Evolutionary conservation across 148 eudicot species (phyloP).

Genomic region (Silene uniflora): DNA sequence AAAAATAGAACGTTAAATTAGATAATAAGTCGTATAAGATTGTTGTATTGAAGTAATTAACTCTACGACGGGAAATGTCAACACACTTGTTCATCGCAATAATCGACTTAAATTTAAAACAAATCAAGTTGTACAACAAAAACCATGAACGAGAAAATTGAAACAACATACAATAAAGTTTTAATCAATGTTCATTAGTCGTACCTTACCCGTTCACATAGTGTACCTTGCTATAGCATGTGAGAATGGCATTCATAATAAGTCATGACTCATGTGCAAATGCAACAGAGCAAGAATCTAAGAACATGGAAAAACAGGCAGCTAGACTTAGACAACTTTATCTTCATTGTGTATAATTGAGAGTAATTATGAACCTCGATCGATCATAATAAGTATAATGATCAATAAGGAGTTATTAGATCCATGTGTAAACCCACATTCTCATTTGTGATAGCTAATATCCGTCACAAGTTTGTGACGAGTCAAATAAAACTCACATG

Average conservation of each 20-base stretch:
- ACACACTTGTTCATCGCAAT: too few relatives aligned
- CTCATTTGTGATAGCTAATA: too few relatives aligned
- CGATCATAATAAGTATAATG: not conserved
- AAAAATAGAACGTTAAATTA: not conserved
- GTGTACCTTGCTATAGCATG: not conserved
- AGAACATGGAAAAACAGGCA: constrained; percentile 6
- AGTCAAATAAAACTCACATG: too few relatives aligned
- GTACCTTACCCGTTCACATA: constrained; percentile 13
- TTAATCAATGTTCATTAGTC: not conserved
- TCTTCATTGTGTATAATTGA: not conserved
- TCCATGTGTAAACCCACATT: too few relatives aligned
- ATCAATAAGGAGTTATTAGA: too few relatives aligned
- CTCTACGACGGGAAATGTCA: too few relatives aligned
- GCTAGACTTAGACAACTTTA: not conserved
- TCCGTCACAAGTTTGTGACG: too few relatives aligned
- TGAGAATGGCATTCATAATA: not conserved
- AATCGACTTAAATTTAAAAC: too few relatives aligned
- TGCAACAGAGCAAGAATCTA: constrained; percentile 18
- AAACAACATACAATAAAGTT: not conserved
- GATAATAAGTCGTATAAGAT: not conserved
- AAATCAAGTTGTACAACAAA: too few relatives aligned
- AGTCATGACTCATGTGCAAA: constrained; percentile 11
- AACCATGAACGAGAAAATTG: too few relatives aligned
- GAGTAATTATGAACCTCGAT: not conserved
- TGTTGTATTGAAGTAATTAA: too few relatives aligned